phyloP scores from a whole-genome alignment of 257 asterid genomes.

The Salvia splendens region DNA sequence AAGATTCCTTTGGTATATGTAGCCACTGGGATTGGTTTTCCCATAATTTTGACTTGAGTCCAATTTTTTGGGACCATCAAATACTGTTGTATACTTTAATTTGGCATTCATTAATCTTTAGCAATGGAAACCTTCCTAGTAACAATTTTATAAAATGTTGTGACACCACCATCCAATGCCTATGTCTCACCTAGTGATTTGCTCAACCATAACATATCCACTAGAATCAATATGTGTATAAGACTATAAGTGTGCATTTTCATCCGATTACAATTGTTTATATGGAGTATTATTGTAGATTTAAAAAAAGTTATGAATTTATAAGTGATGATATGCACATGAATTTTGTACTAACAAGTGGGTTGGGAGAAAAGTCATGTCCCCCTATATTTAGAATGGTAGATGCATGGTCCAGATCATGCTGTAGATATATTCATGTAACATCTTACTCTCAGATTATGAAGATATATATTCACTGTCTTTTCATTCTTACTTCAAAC shows the following conservation, averaged over 20 bases:
- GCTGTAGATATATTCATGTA: neutral
- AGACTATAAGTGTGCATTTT: neutral
- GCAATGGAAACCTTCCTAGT: neutral
- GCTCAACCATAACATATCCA: neutral
- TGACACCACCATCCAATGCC: neutral
- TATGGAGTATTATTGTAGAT: too few relatives aligned
- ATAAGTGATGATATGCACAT: slow-evolving; percentile 10
- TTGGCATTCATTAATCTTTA: neutral
- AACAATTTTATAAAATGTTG: neutral
- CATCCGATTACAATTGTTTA: too few relatives aligned
- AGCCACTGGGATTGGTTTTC: slow-evolving; percentile 4
- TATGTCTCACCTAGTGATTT: neutral
- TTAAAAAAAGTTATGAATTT: too few relatives aligned
- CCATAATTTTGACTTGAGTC: neutral
- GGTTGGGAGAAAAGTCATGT: slow-evolving; percentile 11
- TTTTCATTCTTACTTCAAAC: neutral
- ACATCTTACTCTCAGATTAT: neutral
- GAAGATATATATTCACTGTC: neutral
- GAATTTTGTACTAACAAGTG: neutral
- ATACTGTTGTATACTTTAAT: neutral
- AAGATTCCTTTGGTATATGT: slow-evolving; percentile 8
- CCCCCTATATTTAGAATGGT: neutral
- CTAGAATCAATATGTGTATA: too few relatives aligned
- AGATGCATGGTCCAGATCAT: neutral
- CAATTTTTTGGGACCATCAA: slow-evolving; percentile 4